Percentiles rank a stretch among this genome's conserved stretches.
Evolutionary conservation across 2,329 filamentous ascomycete species (phyloP).

Genomic region (Rhynchosporium agropyri): DNA sequence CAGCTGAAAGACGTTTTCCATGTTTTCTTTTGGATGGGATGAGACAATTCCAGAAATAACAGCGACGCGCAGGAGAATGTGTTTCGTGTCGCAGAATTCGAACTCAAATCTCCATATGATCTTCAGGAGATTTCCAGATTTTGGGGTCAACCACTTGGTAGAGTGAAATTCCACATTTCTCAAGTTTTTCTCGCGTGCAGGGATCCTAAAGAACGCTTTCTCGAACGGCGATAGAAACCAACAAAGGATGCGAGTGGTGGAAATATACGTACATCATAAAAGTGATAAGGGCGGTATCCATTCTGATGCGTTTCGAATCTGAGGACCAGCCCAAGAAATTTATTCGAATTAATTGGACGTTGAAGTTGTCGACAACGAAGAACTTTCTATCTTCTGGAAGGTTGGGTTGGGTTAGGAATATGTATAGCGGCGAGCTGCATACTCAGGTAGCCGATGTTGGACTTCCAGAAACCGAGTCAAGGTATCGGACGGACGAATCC

Average conservation of each 20-base stretch:
- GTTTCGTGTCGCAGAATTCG: background rate
- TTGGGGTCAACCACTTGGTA: background rate
- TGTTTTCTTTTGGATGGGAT: slow-evolving; percentile 5
- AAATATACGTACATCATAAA: slow-evolving; percentile 64
- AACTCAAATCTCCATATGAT: background rate
- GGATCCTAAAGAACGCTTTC: slow-evolving; percentile 6
- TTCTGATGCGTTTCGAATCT: slow-evolving; percentile 25
- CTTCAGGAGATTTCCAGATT: background rate
- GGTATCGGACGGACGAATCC: slow-evolving; percentile 9
- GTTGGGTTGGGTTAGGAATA: slow-evolving; percentile 23
- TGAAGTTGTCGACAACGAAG: slow-evolving; percentile 13
- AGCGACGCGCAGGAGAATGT: background rate
- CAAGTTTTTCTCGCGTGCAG: slow-evolving; percentile 2
- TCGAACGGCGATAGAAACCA: slow-evolving; percentile 15
- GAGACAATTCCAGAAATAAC: background rate
- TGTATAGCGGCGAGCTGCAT: slow-evolving; percentile 28
- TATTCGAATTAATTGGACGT: slow-evolving; percentile 18
- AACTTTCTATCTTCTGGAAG: slow-evolving; percentile 11
- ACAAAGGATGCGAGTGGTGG: slow-evolving; percentile 9
- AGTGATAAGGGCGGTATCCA: slow-evolving; percentile 64
- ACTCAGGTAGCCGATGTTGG: slow-evolving; percentile 19
- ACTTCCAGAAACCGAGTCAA: slow-evolving; percentile 7
- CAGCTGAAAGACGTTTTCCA: slow-evolving; percentile 7
- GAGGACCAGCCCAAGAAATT: slow-evolving; percentile 26
- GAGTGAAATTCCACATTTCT: slow-evolving; percentile 1